Percentiles rank a stretch among this genome's conserved stretches.
Evolutionary conservation across 2,329 filamentous ascomycete genomes (phyloP).

Genomic region (Aureobasidium mangrovei): DNA sequence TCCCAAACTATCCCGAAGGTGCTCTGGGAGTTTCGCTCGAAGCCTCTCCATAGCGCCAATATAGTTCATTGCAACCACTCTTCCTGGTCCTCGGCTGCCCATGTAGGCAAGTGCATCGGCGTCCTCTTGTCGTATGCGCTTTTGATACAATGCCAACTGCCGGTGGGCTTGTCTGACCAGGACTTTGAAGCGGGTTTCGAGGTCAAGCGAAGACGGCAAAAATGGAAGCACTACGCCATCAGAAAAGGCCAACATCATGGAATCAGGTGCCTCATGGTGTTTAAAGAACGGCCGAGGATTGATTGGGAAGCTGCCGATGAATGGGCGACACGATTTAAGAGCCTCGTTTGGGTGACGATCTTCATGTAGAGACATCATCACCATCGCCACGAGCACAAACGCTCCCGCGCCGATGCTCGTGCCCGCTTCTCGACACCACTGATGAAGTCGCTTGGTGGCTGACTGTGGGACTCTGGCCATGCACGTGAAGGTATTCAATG

Average conservation of each 20-base stretch:
- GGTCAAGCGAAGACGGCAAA: conserved; percentile 27
- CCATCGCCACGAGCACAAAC: conserved; percentile 38
- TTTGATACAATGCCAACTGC: conserved; percentile 37
- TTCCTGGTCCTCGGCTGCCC: conserved; percentile 29
- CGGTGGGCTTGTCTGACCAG: conserved; percentile 34
- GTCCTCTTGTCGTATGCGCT: conserved; percentile 25
- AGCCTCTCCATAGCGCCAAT: conserved; percentile 33
- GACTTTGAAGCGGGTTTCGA: conserved; percentile 32
- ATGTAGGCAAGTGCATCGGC: conserved; percentile 21
- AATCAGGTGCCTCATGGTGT: conserved; percentile 31
- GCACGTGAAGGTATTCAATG: conserved; percentile 29
- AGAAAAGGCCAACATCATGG: conserved; percentile 40
- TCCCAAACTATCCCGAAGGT: conserved; percentile 19
- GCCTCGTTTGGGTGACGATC: conserved; percentile 23
- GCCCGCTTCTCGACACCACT: conserved; percentile 30
- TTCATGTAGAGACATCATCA: conserved; percentile 40
- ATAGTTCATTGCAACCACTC: conserved; percentile 38
- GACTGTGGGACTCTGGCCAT: conserved; percentile 25
- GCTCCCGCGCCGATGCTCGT: conserved; percentile 37
- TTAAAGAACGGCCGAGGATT: conserved; percentile 39
- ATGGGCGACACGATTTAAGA: conserved; percentile 27
- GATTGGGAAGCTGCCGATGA: conserved; percentile 39
- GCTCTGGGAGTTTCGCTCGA: conserved; percentile 26
- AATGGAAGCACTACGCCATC: conserved; percentile 40
- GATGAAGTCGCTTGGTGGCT: conserved; percentile 30